phyloP scores from a whole-genome alignment of 2,329 filamentous ascomycete genomes.

The Chaetomium strumarium region DNA sequence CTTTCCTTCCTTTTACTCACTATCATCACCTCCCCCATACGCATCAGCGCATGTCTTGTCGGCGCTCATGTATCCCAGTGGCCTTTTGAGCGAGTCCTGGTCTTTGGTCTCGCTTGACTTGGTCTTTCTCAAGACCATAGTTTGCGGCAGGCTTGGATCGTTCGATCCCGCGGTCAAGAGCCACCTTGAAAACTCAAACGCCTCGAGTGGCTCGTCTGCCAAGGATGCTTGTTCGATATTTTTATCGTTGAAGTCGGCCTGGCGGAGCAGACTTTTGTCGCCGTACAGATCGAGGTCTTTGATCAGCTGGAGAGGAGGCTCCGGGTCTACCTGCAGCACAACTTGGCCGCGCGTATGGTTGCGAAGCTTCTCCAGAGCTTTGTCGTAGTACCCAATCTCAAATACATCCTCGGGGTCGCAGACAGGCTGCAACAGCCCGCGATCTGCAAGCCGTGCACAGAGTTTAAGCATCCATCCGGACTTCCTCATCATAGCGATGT shows the following conservation, averaged over 20 bases:
- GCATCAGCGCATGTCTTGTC: too few relatives aligned
- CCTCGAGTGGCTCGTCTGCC: not conserved
- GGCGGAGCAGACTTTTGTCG: not conserved
- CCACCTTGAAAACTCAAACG: not conserved
- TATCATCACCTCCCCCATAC: too few relatives aligned
- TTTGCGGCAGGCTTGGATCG: not conserved
- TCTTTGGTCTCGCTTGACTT: not conserved
- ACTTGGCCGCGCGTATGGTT: conserved; percentile 2
- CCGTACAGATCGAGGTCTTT: not conserved
- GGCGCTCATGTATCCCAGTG: too few relatives aligned
- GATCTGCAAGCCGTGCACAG: not conserved
- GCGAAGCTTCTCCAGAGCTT: not conserved
- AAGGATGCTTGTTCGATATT: not conserved
- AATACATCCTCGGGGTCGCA: not conserved
- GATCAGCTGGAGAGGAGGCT: not conserved
- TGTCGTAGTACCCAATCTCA: not conserved
- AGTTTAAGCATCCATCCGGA: not conserved
- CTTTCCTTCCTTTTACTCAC: too few relatives aligned
- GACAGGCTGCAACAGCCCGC: not conserved
- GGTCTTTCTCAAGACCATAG: not conserved
- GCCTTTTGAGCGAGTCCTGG: too few relatives aligned
- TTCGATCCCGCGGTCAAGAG: not conserved
- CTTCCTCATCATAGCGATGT: not conserved
- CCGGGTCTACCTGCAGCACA: not conserved
- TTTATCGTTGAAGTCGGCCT: not conserved